Percentiles rank a stretch among this genome's conserved stretches.
phyloP scores from a whole-genome alignment of 2,329 filamentous ascomycete genomes.

The Chaetothyriales sp. region DNA sequence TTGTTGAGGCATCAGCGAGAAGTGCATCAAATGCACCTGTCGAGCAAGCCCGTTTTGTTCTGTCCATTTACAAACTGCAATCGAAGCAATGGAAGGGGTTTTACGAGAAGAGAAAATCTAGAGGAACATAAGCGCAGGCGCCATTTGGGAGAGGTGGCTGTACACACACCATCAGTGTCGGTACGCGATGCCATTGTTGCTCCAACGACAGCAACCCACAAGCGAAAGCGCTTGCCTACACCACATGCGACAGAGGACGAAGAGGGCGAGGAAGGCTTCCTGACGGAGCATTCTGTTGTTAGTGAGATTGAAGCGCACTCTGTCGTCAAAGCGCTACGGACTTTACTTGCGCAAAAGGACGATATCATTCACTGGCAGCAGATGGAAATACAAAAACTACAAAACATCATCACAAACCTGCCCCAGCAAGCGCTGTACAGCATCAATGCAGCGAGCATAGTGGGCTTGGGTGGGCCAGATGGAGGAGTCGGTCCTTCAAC shows the following conservation, averaged over 20 bases:
- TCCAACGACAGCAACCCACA: background rate
- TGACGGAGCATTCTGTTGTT: background rate
- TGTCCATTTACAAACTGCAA: slow-evolving; percentile 82
- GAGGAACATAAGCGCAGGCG: slow-evolving; percentile 84
- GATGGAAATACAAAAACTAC: slow-evolving; percentile 8
- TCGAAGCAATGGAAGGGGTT: slow-evolving; percentile 66
- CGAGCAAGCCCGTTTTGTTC: slow-evolving; percentile 63
- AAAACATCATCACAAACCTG: slow-evolving; percentile 7
- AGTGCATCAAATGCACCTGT: slow-evolving; percentile 79
- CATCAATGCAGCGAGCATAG: background rate
- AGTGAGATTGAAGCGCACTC: slow-evolving; percentile 3
- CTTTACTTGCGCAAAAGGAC: slow-evolving; percentile 8
- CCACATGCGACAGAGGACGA: background rate
- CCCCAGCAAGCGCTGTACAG: slow-evolving; percentile 9
- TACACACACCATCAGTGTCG: background rate
- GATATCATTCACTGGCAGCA: slow-evolving; percentile 8
- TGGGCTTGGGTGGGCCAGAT: background rate
- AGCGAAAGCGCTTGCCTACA: background rate
- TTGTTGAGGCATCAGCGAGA: slow-evolving; percentile 81
- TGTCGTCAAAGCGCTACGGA: slow-evolving; percentile 4
- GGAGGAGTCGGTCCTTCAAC: background rate
- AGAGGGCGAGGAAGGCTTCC: background rate
- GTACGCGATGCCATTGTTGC: background rate
- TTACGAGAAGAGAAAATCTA: slow-evolving; percentile 84
- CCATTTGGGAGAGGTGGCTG: slow-evolving; percentile 32